Conservation (phyloP, 495 filamentous ascomycete genomes). For the Sordaria brevicollis region DNA sequence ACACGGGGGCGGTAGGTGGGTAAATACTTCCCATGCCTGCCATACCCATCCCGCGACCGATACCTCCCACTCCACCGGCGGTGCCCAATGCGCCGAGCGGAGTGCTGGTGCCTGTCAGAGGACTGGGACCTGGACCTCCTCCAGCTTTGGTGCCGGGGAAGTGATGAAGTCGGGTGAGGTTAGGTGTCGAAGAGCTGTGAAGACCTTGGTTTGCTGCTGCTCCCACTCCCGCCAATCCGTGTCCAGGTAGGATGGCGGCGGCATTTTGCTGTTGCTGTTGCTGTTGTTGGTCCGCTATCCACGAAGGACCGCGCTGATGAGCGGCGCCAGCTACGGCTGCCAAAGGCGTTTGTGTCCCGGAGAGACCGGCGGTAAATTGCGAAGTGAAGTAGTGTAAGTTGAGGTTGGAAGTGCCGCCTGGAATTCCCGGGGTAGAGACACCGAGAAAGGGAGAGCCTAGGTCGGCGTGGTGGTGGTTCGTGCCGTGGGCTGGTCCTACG, state of each 20-base stretch:
- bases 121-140: not conserved
- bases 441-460: slow-evolving; percentile 55
- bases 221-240: not conserved
- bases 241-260: not conserved
- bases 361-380: slow-evolving; percentile 65
- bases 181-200: slow-evolving; percentile 20
- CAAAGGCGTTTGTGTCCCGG: slow-evolving; percentile 78
- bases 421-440: slow-evolving; percentile 64
- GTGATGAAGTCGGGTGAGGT: not conserved
- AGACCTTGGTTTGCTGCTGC: not conserved
- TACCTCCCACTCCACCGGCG: not conserved
- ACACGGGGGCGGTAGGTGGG: not conserved
- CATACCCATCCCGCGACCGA: not conserved
- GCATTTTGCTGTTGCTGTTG: no score
- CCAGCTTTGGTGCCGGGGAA: not conserved
- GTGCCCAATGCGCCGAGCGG: not conserved
- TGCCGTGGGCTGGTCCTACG: slow-evolving; percentile 4
- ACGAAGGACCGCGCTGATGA: slow-evolving; percentile 25
- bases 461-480: slow-evolving; percentile 34
- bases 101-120: slow-evolving; percentile 3
- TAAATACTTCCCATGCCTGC: not conserved
- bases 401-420: slow-evolving; percentile 77
- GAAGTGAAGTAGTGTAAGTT: slow-evolving; percentile 89
- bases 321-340: slow-evolving; percentile 69
- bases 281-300: slow-evolving; percentile 24